These are phyloP conservation scores for Aspergillus melleus DNA, from an alignment of 2,329 filamentous ascomycete species.

Conservation along the genomic window DNA sequence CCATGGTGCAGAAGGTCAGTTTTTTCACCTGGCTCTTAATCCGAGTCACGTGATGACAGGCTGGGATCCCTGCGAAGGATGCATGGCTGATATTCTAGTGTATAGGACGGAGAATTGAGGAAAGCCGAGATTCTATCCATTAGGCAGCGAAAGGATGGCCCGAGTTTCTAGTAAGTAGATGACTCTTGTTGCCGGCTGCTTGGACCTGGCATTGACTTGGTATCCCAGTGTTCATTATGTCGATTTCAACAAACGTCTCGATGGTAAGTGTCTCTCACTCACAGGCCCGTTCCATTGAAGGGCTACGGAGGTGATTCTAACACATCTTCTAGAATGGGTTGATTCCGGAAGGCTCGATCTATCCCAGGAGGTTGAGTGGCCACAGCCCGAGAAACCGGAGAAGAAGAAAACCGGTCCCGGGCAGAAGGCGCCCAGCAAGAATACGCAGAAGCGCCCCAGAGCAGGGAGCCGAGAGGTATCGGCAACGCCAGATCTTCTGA, in stretches of 20 bases:
- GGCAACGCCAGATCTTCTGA: conserved; percentile 54
- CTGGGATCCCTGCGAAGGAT: neutral
- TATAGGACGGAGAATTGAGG: conserved; percentile 74
- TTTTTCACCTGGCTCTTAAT: conserved; percentile 19
- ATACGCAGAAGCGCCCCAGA: conserved; percentile 55
- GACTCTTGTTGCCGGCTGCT: neutral
- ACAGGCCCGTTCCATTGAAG: neutral
- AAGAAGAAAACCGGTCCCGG: conserved; percentile 70
- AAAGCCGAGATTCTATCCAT: conserved; percentile 97
- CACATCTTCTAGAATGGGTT: conserved; percentile 77
- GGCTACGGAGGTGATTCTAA: conserved; percentile 20
- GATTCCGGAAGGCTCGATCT: conserved; percentile 80
- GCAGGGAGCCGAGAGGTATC: conserved; percentile 56
- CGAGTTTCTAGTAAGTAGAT: conserved; percentile 71
- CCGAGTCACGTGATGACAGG: conserved; percentile 32
- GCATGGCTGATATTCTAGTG: neutral
- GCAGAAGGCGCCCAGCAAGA: conserved; percentile 58
- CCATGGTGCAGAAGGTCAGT: conserved; percentile 68
- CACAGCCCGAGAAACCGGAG: conserved; percentile 83
- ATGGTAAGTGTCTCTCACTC: conserved; percentile 41
- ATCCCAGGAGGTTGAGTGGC: conserved; percentile 91
- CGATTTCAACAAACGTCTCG: conserved; percentile 89
- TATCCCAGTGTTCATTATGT: conserved; percentile 77
- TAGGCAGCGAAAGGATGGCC: conserved; percentile 81
- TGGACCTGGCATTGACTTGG: conserved; percentile 17